Percentiles rank a stretch among this genome's conserved stretches.
phyloP scores from a whole-genome alignment of 129 eudicot species.

The Silybum marianum region DNA sequence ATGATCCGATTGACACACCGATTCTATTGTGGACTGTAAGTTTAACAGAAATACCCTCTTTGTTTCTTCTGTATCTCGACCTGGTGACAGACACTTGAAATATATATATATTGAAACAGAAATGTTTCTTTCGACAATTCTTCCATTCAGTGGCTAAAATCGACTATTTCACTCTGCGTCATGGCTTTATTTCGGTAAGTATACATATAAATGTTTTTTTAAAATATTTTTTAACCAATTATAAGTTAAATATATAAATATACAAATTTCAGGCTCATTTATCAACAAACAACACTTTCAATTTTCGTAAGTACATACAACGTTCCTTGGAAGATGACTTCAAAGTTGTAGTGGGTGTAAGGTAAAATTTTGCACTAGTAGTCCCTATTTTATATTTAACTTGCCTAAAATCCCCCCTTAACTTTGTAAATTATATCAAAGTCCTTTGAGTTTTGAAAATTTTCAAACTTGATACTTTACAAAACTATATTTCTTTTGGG shows the following conservation, averaged over 20 bases:
- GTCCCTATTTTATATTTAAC: not conserved
- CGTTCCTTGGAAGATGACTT: conserved; percentile 61
- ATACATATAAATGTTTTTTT: not conserved
- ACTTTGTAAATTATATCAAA: not conserved
- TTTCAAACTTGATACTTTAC: not conserved
- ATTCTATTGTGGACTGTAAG: conserved; percentile 48
- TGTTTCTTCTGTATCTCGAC: not conserved
- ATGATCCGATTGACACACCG: conserved; percentile 24
- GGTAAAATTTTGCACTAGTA: conserved; percentile 29
- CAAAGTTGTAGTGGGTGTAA: conserved; percentile 55
- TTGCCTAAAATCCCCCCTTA: not conserved
- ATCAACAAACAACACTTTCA: conserved; percentile 43
- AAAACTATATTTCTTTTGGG: not conserved
- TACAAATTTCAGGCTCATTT: conserved; percentile 50
- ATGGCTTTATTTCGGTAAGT: conserved; percentile 59
- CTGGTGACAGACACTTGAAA: not conserved
- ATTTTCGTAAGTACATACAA: conserved; percentile 60
- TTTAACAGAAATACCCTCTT: not conserved
- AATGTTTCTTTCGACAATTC: conserved; percentile 61
- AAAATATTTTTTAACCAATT: too few species aligned
- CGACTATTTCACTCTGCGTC: conserved; percentile 57
- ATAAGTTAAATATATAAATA: not conserved
- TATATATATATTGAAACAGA: conserved; percentile 26
- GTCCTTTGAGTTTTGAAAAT: not conserved
- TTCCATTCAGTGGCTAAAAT: conserved; percentile 59